Evolutionary conservation across 2,329 filamentous ascomycete genomes (phyloP), one percentile per base, ranked within the genome.

Genomic region (Reticulascus tulasneorum): DNA sequence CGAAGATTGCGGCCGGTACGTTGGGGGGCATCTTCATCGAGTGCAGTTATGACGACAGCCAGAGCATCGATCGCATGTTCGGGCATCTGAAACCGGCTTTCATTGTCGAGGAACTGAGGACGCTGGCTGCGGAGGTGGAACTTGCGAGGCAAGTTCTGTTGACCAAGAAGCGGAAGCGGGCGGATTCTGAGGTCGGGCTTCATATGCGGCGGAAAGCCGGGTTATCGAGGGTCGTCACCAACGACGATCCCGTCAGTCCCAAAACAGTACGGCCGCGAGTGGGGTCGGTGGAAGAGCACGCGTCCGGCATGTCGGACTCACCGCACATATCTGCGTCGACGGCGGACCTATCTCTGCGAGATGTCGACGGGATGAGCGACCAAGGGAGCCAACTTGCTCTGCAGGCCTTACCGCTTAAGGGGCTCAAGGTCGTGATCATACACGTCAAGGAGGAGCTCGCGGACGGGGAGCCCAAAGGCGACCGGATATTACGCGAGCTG

Each of bases 11-110:
- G 0, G 64, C 71, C 1, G 86, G 87, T 2, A 70, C 74, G 5
- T 71, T 98, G 1, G 75, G 73, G 0, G 91, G 84, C 9, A 84
- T 98, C 10, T 91, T 97, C 54, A 94, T 98, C 49, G 93, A 98
- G 66, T 97, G 91, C 60, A 94, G 87, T 44, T 98, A 91, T 58
- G 85, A 88, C 43, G 84, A 96, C 57, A 77, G 77, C 7, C 84
- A 89, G 51, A 73, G 78, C 16, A 82, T 93, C 42, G 81, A 84
- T 32, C 77, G 82, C 1, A 71, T 98, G 0, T 98, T 89, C 47
- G 93, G 93, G 0, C 93, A 98, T 51, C 68, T 98, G 11, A 86
- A 87, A 23, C 93, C 93, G 0, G 72, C 80, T 1, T 93, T 88
- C 56, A 63, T 98, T 10, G 78, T 91, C 17, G 77, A 84, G 29